These are phyloP conservation scores for Fraxinus velutina DNA, from an alignment of 305 asterid genomes.

Conservation along the genomic window DNA sequence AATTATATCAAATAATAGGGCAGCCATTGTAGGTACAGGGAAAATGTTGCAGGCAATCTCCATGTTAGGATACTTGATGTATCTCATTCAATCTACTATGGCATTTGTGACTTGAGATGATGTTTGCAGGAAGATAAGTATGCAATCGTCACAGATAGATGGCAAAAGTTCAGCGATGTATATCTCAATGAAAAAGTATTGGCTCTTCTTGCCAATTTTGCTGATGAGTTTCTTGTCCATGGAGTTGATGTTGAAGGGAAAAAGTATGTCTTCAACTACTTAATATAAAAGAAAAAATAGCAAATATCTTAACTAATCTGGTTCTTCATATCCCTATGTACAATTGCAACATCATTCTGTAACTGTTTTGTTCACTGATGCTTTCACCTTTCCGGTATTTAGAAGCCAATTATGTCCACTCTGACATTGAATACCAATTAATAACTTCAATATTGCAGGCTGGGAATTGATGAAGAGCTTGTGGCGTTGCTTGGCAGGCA, in stretches of 20 bases:
- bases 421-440: background rate
- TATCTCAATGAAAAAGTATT: conserved; percentile 62
- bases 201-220: conserved; percentile 61
- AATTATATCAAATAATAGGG: background rate
- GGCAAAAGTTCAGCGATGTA: conserved; percentile 91
- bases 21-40: background rate
- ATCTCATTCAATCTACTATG: background rate
- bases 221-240: conserved; percentile 95
- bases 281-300: background rate
- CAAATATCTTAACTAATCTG: background rate
- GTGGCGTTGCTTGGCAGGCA: conserved; percentile 76
- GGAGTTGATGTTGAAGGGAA: conserved; percentile 99
- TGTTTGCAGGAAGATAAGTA: conserved; percentile 59
- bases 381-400: background rate
- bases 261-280: conserved; percentile 45
- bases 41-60: conserved; percentile 11
- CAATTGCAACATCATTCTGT: background rate
- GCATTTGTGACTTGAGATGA: conserved; percentile 19
- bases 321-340: background rate
- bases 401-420: conserved; percentile 3
- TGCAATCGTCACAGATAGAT: conserved; percentile 88
- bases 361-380: background rate
- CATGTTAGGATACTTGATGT: background rate
- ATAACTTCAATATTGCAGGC: conserved; percentile 39
- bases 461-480: conserved; percentile 96